Base-by-base conservation (phyloP, 2,329 filamentous ascomycete genomes). In the Ceratocystis cacaofunesta region DNA sequence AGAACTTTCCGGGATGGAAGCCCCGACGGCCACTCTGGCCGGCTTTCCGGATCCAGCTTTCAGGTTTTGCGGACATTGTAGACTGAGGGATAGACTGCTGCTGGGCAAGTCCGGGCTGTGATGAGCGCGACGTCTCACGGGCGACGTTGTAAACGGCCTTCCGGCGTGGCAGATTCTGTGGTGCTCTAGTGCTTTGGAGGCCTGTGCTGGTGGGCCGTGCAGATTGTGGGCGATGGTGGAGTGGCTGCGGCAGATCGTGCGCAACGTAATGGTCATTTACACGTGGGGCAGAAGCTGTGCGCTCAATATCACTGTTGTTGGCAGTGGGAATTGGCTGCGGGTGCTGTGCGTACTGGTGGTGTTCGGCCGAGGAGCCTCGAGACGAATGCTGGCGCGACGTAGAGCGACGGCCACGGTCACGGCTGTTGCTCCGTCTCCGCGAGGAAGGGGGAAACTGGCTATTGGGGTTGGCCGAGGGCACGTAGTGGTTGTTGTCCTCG, bases 11-110 rank as follows among this genome's bases (percentile, higher is more conserved):
- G 1, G 75, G 75, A 44, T 78, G 73, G 65, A 80, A 75, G 46
- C 78, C 76, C 19, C 71, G 72, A 61, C 78, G 72, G 1, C 77
- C 78, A 66, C 76, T 78, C 70, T 80, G 77, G 57, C 78, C 78
- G 4, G 50, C 57, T 30, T n/a, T 55, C 17, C 63, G 61, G 5
- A 67, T 44, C 65, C 65, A 64, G 30, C 46, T 57, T 15, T 44
- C 30, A 32, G 15, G 48, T 4, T 19, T 2, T 15, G 6, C 28
- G 17, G 55, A 58, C 28, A n/a, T 36, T 15, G 17, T 17, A 4
- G 28, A 58, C 19, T 36, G 15, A 5, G 15, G 28, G 55, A 58
- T 30, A 15, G 55, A 58, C 28, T 58, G 55, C 17, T 22, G 48
- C 48, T 8, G 44, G 17, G 44, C 12, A 28, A 43, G 46, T 4